Evolutionary conservation across 2,329 filamentous ascomycete genomes (phyloP).

Genomic region (Aspergillus viridinutans): DNA sequence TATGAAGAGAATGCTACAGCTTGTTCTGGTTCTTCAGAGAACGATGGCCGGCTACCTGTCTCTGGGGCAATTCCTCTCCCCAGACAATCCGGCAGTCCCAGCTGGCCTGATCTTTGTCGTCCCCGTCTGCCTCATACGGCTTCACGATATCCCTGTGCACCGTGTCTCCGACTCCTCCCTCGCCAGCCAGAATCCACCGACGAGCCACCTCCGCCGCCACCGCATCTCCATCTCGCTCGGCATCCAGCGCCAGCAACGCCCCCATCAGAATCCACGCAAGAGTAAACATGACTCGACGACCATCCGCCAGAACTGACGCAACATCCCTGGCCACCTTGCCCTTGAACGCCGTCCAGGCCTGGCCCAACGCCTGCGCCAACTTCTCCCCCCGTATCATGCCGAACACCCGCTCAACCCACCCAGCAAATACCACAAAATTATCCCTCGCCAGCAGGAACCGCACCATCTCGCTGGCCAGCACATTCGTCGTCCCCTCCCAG

Average conservation of each 20-base stretch:
- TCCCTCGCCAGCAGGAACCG: slow-evolving; percentile 27
- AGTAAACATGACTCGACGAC: slow-evolving; percentile 29
- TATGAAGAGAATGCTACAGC: background rate
- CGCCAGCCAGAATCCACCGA: slow-evolving; percentile 32
- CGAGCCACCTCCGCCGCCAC: slow-evolving; percentile 32
- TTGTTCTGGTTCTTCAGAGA: background rate
- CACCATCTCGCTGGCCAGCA: slow-evolving; percentile 55
- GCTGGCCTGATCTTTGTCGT: slow-evolving; percentile 11
- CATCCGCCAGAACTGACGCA: slow-evolving; percentile 19
- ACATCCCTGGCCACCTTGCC: slow-evolving; percentile 7
- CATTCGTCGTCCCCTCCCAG: slow-evolving; percentile 71
- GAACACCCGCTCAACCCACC: slow-evolving; percentile 41
- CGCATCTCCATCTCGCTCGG: slow-evolving; percentile 27
- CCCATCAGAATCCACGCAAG: slow-evolving; percentile 35
- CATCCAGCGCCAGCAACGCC: slow-evolving; percentile 37
- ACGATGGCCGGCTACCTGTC: background rate
- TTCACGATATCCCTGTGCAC: slow-evolving; percentile 22
- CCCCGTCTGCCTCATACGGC: background rate
- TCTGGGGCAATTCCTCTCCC: slow-evolving; percentile 21
- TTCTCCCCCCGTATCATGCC: slow-evolving; percentile 7
- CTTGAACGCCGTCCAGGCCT: slow-evolving; percentile 16
- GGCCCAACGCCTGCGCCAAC: slow-evolving; percentile 7
- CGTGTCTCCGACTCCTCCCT: slow-evolving; percentile 25
- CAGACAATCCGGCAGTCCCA: slow-evolving; percentile 32
- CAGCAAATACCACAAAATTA: slow-evolving; percentile 28